Evolutionary conservation across 202 grass and related monocot species (phyloP).

Genomic region (Thinopyrum obtusiflorum): DNA sequence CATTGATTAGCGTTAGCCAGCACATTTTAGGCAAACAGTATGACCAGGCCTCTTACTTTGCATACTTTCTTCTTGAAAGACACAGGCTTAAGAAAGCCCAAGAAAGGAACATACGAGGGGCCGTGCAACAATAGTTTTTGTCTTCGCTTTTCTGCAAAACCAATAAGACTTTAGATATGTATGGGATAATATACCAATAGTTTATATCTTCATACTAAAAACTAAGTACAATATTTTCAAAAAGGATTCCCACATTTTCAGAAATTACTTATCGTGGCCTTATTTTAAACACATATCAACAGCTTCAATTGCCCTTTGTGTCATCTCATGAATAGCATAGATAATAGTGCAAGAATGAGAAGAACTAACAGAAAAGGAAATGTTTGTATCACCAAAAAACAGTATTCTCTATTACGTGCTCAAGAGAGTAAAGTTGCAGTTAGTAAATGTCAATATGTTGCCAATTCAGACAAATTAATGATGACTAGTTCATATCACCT

Average conservation of each 20-base stretch:
- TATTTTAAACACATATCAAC: neutral
- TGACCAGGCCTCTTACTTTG: slow-evolving; percentile 35
- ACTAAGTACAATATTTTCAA: neutral
- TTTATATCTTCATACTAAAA: neutral
- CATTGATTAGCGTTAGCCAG: neutral
- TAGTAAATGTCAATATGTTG: neutral
- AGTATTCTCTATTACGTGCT: neutral
- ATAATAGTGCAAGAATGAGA: neutral
- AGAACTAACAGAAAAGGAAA: neutral
- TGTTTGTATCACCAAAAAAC: neutral
- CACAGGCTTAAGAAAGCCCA: slow-evolving; percentile 56
- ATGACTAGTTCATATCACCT: slow-evolving; percentile 31
- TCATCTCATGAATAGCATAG: neutral
- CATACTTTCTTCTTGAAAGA: slow-evolving; percentile 56
- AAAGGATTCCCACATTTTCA: neutral
- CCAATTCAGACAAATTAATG: neutral
- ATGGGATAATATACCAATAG: slow-evolving; percentile 4
- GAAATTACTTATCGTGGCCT: neutral
- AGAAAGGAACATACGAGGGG: slow-evolving; percentile 54
- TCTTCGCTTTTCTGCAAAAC: slow-evolving; percentile 56
- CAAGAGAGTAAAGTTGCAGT: neutral
- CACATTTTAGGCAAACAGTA: neutral
- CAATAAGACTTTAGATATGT: neutral
- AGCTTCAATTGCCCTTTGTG: neutral
- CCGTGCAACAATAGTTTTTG: slow-evolving; percentile 3